Percentiles rank a stretch among this genome's conserved stretches.
Conservation (phyloP, 257 asterid genomes). For the Phtheirospermum japonicum region DNA sequence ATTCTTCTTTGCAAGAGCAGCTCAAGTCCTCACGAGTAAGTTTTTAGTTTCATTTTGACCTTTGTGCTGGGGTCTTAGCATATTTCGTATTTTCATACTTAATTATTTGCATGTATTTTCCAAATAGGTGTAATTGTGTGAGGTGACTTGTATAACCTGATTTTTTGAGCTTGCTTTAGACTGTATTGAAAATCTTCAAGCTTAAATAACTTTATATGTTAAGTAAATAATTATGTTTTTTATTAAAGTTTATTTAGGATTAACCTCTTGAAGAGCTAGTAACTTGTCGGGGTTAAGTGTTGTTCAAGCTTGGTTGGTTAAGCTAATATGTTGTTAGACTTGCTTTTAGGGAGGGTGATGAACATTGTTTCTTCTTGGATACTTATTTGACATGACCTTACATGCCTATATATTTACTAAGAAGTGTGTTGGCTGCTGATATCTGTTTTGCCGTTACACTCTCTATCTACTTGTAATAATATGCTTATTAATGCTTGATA, state of each 20-base stretch:
- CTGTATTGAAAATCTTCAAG: background rate
- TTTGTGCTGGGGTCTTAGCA: background rate
- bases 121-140: background rate
- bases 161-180: background rate
- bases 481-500: slow-evolving; percentile 9
- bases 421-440: background rate
- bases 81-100: background rate
- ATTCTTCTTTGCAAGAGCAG: slow-evolving; percentile 76
- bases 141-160: background rate
- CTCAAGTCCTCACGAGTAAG: slow-evolving; percentile 62
- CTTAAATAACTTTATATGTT: background rate
- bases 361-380: background rate
- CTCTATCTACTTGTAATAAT: background rate
- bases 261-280: background rate
- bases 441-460: background rate
- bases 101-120: background rate
- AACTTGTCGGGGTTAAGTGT: background rate
- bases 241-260: background rate
- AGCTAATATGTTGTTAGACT: slow-evolving; percentile 2
- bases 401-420: slow-evolving; percentile 6
- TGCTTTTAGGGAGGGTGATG: slow-evolving; percentile 5
- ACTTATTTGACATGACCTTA: background rate
- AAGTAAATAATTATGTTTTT: background rate
- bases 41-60: background rate
- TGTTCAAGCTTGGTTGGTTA: slow-evolving; percentile 14